Evolutionary conservation across 306 rosid genomes (phyloP), one percentile per base, ranked within the genome.

Genomic region (Cicer judaicum): DNA sequence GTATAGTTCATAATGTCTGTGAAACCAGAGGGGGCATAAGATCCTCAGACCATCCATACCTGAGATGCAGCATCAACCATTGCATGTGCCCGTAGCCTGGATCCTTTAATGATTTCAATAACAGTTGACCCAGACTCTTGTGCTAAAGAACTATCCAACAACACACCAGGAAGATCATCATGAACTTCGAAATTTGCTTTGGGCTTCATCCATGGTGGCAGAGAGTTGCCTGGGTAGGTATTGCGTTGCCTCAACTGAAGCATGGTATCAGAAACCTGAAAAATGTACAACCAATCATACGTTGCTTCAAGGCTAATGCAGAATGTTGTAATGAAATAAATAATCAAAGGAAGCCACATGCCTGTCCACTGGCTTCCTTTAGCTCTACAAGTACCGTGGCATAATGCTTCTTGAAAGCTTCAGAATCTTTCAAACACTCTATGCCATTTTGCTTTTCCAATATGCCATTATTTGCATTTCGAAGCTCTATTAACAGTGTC

Each of bases 321-420:
- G 69, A 74, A 62, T 52, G 47, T 68, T 44, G 74, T 15, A 55
- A 10, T 34, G 15, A 62, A 73, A 52, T 7, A 57, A 74, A 73
- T 52, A 82, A 86, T 78, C 72, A 74, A 87, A 7, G 92, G 97
- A 93, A 90, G 98, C 93, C 94, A 86, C 97, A 89, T 88, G 97
- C 97, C 97, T 91, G 88, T 84, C 83, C 92, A 89, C 93, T 88
- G 95, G 95, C 97, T 91, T 91, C 95, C 91, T 89, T 88, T 83
- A 91, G 95, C 95, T 88, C 91, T 89, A 91, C 88, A 84, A 89
- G 97, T 89, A 91, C 91, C 86, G 74, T 89, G 75, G 93, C 90
- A n/a, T 86, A 89, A 88, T 91, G 90, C 91, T 83, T 90, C 87
- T 80, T 86, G 85, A 87, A 87, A 71, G 80, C 78, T 57, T 86